phyloP scores from a whole-genome alignment of 768 basidiomycete species.

The Gymnopilus dilepis region DNA sequence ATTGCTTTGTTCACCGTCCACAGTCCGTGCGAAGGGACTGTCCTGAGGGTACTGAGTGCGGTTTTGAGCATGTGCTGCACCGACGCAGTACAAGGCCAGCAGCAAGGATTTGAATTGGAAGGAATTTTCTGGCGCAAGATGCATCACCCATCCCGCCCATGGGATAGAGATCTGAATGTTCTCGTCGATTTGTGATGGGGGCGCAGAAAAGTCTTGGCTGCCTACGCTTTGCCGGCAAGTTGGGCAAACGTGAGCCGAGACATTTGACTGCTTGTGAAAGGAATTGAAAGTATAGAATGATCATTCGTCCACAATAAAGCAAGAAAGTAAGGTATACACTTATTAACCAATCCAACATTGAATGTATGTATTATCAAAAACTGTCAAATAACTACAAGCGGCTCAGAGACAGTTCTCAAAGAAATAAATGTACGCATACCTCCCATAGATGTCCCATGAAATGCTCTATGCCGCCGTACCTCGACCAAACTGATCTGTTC shows the following conservation, averaged over 20 bases:
- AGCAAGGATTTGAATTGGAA: not conserved
- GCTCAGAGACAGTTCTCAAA: not conserved
- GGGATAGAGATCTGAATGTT: not conserved
- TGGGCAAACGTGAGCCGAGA: too few species aligned
- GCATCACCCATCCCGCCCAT: too few species aligned
- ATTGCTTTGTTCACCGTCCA: not conserved
- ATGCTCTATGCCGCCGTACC: not conserved
- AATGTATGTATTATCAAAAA: constrained; percentile 2
- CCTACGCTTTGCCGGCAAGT: not conserved
- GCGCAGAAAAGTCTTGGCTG: not conserved
- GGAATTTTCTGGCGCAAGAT: not conserved
- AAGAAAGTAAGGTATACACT: not conserved
- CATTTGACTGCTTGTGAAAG: not conserved
- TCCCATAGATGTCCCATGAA: not conserved
- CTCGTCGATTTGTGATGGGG: too few species aligned
- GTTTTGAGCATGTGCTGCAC: constrained; percentile 5
- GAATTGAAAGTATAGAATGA: not conserved
- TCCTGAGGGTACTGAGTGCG: constrained; percentile 9
- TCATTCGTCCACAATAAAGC: not conserved
- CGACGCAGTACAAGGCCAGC: constrained; percentile 8
- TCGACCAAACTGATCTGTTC: not conserved
- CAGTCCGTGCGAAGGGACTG: constrained; percentile 8
- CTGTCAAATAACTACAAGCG: not conserved
- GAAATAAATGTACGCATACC: not conserved
- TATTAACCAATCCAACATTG: not conserved